phyloP scores from a whole-genome alignment of 1,284 basidiomycete species.

The Ceratobasidium sp. region DNA sequence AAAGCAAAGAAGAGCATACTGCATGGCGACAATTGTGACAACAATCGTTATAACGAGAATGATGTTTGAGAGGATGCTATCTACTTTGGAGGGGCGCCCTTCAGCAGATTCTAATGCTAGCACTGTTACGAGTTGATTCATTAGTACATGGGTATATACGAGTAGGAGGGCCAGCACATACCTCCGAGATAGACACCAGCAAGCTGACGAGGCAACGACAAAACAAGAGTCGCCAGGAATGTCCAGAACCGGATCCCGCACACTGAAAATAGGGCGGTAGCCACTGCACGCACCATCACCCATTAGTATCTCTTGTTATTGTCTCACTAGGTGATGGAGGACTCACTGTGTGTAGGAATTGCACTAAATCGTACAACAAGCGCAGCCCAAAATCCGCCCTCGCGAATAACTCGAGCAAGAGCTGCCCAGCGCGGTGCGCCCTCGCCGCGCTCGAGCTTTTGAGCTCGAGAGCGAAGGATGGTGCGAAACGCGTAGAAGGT shows the following conservation, averaged over 20 bases:
- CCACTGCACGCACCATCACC: background rate
- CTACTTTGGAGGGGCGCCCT: constrained; percentile 10
- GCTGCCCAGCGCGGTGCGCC: constrained; percentile 25
- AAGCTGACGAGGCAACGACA: constrained; percentile 34
- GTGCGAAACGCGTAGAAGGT: constrained; percentile 32
- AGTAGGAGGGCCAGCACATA: background rate
- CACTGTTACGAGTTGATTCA: background rate
- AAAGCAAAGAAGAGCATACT: background rate
- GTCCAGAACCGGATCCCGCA: constrained; percentile 23
- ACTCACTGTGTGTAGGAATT: constrained; percentile 33
- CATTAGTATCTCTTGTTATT: too few relatives aligned
- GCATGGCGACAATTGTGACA: constrained; percentile 26
- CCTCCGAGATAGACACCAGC: constrained; percentile 41
- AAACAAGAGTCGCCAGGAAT: constrained; percentile 23
- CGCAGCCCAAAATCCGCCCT: constrained; percentile 33
- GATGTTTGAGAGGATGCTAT: constrained; percentile 16
- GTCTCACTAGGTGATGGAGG: too few relatives aligned
- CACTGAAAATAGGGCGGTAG: constrained; percentile 17
- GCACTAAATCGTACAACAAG: constrained; percentile 24
- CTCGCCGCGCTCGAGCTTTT: constrained; percentile 21
- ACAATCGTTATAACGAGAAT: constrained; percentile 24
- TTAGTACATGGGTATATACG: background rate
- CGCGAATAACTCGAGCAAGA: constrained; percentile 33
- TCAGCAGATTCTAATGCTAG: constrained; percentile 24
- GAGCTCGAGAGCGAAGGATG: constrained; percentile 31